A percentile compares a stretch with the other conserved stretches of the same genome.
Evolutionary conservation across 148 eudicot species (phyloP).

Genomic region (Dianthus caryophyllus): DNA sequence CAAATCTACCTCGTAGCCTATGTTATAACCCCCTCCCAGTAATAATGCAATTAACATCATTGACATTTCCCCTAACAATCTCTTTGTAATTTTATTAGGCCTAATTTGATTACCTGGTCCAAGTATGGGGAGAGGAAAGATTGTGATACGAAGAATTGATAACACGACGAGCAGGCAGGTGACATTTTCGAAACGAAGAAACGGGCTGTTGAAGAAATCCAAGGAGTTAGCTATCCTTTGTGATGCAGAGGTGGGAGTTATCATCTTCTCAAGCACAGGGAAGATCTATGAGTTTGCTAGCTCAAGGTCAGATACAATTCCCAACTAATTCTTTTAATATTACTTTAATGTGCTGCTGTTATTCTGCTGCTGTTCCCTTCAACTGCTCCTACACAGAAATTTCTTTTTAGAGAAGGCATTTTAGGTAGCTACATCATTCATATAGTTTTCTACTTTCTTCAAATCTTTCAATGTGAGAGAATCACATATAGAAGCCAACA

Average conservation of each 20-base stretch:
- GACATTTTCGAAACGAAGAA: constrained; percentile 59
- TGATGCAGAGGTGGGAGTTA: constrained; percentile 56
- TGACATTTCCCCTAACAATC: background rate
- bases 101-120: background rate
- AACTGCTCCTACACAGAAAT: background rate
- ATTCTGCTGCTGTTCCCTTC: background rate
- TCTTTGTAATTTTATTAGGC: constrained; percentile 2
- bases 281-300: constrained; percentile 50
- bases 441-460: no score
- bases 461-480: no score
- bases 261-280: constrained; percentile 57
- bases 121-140: constrained; percentile 59
- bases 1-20: background rate
- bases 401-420: no score
- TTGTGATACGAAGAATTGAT: constrained; percentile 55
- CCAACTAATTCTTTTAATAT: background rate
- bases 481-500: no score
- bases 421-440: no score
- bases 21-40: background rate
- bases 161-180: constrained; percentile 61
- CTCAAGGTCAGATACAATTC: constrained; percentile 34
- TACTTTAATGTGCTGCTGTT: constrained; percentile 5
- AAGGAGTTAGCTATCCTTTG: constrained; percentile 56
- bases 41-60: background rate
- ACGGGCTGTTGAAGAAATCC: constrained; percentile 58